phyloP scores from a whole-genome alignment of 2,329 filamentous ascomycete species.

The Triangularia setosa region DNA sequence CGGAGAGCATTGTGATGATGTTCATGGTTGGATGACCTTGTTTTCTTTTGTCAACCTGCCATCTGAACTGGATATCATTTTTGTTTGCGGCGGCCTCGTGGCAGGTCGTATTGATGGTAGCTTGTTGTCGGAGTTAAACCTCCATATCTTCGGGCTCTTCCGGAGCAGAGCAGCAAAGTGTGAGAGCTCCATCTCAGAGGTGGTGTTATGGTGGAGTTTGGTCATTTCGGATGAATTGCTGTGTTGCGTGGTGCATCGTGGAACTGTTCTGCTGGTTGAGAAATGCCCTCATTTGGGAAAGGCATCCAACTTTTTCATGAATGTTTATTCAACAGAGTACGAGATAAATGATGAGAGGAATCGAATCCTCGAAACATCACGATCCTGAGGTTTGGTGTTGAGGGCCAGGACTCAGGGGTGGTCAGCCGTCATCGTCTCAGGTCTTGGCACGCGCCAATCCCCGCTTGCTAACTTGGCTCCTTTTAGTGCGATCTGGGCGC shows the following conservation, averaged over 20 bases:
- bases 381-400: neutral
- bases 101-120: neutral
- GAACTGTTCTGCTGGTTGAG: neutral
- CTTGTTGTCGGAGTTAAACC: neutral
- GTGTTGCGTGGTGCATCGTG: neutral
- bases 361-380: too few species aligned
- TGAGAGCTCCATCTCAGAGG: neutral
- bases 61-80: too few species aligned
- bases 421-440: neutral
- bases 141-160: neutral
- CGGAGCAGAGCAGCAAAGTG: neutral
- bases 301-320: too few species aligned
- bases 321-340: too few species aligned
- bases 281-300: neutral
- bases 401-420: neutral
- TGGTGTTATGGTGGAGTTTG: neutral
- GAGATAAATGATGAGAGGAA: too few species aligned
- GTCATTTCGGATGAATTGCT: neutral
- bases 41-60: too few species aligned
- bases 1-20: too few species aligned
- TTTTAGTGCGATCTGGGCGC: neutral
- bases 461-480: neutral
- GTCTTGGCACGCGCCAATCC: neutral
- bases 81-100: too few species aligned
- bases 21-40: too few species aligned